Evolutionary conservation across 768 basidiomycete genomes (phyloP), one percentile per base, ranked within the genome.

Genomic region (Scleroderma citrinum): DNA sequence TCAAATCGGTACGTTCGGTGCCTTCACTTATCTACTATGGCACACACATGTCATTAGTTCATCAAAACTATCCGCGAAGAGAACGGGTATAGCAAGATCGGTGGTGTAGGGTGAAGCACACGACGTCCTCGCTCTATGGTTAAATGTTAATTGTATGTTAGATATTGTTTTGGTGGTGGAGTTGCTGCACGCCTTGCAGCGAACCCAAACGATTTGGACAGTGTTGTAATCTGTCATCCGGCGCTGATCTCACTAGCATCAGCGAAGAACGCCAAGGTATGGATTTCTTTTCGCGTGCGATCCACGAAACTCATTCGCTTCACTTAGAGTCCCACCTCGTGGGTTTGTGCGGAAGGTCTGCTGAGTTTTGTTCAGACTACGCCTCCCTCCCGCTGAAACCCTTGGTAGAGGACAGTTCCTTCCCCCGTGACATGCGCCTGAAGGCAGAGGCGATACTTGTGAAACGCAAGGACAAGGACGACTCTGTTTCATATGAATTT

Each of bases 181-280:
- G 51, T 64, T 3, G 61, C 65, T 12, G 55, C 52, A 26, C 62
- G 60, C 26, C 58, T 70, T 11, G 67, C 60, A 5, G 40, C 63
- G 21, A 41, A 7, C 14, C 59, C 60, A 6, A 64, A 67, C 24
- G 36, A 62, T 13, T 61, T 76, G 43, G 62, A 71, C 45, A 69
- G 62, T 36, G 59, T 71, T 11, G 68, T 73, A 26, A 60, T 77
- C 31, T 64, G 68, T 38, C 76, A 76, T 47, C 76, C 77, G 3
- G 70, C 66, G 3, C 26, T 31, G 34, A 44, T 67, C 45, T 64
- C 55, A 8, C 36, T 56, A 2, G 62, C 62, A 2, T 59, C 63
- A 12, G 66, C 76, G 44, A 66, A 67, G 43, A 67, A 61, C 5
- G 73, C 73, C 50, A 64, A 58, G 36, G 26, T 50, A 30, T 46